Evolutionary conservation across 2,329 filamentous ascomycete species (phyloP).

Genomic region (Exophiala dermatitidis): DNA sequence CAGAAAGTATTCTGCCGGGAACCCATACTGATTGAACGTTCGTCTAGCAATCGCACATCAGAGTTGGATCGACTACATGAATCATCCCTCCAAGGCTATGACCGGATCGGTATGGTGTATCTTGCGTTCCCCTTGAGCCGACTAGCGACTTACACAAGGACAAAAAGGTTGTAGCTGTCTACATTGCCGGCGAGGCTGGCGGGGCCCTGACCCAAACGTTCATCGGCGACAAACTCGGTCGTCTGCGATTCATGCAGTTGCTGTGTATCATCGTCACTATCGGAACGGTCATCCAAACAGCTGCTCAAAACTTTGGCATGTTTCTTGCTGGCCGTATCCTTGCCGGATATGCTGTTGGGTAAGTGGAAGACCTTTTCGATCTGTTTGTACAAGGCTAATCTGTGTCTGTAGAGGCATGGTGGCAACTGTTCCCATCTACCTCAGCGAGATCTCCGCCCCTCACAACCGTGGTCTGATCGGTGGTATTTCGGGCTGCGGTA

Average conservation of each 20-base stretch:
- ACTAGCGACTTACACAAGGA: background rate
- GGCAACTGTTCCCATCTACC: constrained; percentile 25
- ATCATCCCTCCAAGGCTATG: constrained; percentile 47
- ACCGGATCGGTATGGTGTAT: constrained; percentile 45
- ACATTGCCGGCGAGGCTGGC: constrained; percentile 53
- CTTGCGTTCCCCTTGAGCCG: background rate
- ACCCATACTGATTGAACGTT: constrained; percentile 18
- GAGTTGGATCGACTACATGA: constrained; percentile 55
- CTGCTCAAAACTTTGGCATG: constrained; percentile 48
- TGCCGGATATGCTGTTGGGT: constrained; percentile 69
- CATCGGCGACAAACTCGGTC: constrained; percentile 48
- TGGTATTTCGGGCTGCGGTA: constrained; percentile 73
- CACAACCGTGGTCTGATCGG: constrained; percentile 67
- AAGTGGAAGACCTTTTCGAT: constrained; percentile 47
- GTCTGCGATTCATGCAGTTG: constrained; percentile 42
- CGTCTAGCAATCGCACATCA: constrained; percentile 47
- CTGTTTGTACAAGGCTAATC: background rate
- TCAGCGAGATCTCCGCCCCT: constrained; percentile 43
- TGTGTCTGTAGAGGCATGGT: constrained; percentile 20
- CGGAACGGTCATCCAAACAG: constrained; percentile 61
- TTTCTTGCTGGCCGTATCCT: constrained; percentile 67
- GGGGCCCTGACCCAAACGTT: constrained; percentile 49
- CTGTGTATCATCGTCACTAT: constrained; percentile 65
- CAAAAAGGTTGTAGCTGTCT: constrained; percentile 47
- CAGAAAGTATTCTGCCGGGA: constrained; percentile 23